phyloP scores from a whole-genome alignment of 2,329 filamentous ascomycete genomes.

The Ophiostoma montium region DNA sequence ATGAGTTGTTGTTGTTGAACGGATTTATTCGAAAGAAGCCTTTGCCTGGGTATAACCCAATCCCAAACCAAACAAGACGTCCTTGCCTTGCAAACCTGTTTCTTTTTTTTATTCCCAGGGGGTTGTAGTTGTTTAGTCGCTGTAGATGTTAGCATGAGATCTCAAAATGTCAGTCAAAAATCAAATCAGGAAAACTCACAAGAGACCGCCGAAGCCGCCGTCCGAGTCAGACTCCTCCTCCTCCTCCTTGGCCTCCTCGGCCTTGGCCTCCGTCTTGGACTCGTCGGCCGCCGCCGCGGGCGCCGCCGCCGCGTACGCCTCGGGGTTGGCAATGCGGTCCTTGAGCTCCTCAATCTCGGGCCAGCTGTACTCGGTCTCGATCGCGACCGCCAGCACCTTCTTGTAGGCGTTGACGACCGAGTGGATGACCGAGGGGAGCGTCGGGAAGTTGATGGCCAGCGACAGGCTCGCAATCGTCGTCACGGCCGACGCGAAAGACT shows the following conservation, averaged over 20 bases:
- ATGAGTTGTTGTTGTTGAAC: no score
- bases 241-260: slow-evolving; percentile 50
- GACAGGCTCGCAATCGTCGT: slow-evolving; percentile 81
- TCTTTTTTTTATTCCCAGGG: neutral
- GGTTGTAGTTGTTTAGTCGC: slow-evolving; percentile 10
- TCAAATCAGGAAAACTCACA: slow-evolving; percentile 21
- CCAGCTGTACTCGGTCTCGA: slow-evolving; percentile 88
- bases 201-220: slow-evolving; percentile 68
- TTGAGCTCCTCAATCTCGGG: slow-evolving; percentile 94
- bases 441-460: slow-evolving; percentile 87
- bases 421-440: slow-evolving; percentile 91
- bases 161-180: no score
- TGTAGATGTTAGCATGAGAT: slow-evolving; percentile 1
- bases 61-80: slow-evolving; percentile 1
- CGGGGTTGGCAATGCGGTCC: slow-evolving; percentile 98
- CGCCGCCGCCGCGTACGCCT: slow-evolving; percentile 78
- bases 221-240: slow-evolving; percentile 51
- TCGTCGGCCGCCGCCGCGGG: slow-evolving; percentile 47
- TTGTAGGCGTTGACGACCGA: slow-evolving; percentile 96
- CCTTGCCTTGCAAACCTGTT: neutral
- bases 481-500: slow-evolving; percentile 67
- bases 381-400: slow-evolving; percentile 79
- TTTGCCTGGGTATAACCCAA: neutral
- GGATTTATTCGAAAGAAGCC: no score
- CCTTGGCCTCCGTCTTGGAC: slow-evolving; percentile 48